A percentile compares a stretch with the other conserved stretches of the same genome.
Evolutionary conservation across 768 basidiomycete genomes (phyloP).

Genomic region (Leucosporidium creatinivorum): DNA sequence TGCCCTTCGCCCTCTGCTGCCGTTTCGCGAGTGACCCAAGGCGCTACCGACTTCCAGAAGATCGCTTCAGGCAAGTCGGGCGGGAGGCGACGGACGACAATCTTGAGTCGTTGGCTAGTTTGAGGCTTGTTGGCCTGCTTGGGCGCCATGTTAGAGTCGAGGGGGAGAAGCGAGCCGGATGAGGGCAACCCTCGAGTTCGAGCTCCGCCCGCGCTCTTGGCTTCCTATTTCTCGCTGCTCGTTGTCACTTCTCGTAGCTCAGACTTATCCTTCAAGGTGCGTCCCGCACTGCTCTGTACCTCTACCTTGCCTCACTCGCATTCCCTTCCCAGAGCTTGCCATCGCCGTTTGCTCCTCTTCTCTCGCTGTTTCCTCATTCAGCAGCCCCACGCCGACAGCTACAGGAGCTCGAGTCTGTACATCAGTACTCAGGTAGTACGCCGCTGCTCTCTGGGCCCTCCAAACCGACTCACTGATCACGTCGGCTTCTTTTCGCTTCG

Average conservation of each 20-base stretch:
- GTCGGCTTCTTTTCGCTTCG: neutral
- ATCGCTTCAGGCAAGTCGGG: conserved; percentile 84
- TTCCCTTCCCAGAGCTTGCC: too few relatives aligned
- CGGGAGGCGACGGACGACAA: conserved; percentile 76
- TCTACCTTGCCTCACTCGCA: too few relatives aligned
- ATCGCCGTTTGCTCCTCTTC: too few relatives aligned
- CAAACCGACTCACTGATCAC: neutral
- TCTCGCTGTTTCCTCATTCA: neutral
- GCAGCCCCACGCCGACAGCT: neutral
- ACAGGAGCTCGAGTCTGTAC: neutral
- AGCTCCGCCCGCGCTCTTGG: too few relatives aligned
- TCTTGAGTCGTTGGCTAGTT: conserved; percentile 49
- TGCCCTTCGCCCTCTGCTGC: conserved; percentile 31
- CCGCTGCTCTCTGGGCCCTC: neutral
- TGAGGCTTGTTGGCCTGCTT: neutral
- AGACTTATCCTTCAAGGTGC: too few relatives aligned
- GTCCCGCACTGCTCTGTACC: too few relatives aligned
- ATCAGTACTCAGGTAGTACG: neutral
- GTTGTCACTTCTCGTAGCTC: too few relatives aligned
- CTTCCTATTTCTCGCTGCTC: too few relatives aligned
- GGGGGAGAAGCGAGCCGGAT: too few relatives aligned
- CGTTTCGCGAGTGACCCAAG: conserved; percentile 74
- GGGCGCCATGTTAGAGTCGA: neutral
- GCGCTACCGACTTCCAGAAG: conserved; percentile 84
- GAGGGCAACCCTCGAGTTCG: too few relatives aligned